These are phyloP conservation scores for Suhomyces ambrosiae DNA, from an alignment of 1,139 yeast genomes.

Conservation along the genomic window DNA sequence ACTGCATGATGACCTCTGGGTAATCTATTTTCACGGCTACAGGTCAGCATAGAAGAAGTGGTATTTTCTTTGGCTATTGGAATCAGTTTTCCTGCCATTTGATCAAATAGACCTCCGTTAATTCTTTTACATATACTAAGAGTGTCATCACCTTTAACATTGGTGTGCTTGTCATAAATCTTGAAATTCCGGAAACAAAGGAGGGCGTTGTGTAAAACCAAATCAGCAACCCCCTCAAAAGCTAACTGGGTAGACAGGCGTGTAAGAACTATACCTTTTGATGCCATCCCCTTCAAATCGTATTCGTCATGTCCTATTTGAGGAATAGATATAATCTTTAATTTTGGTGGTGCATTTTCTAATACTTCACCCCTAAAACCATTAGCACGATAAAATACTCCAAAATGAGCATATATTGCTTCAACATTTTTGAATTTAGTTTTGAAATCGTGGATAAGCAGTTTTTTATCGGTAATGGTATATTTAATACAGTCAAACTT, in stretches of 20 bases:
- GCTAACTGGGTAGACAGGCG: constrained; percentile 25
- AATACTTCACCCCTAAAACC: constrained; percentile 24
- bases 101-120: constrained; percentile 19
- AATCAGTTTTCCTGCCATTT: constrained; percentile 13
- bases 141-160: constrained; percentile 15
- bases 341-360: constrained; percentile 20
- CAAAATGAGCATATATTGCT: constrained; percentile 29
- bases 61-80: constrained; percentile 4
- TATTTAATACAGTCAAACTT: constrained; percentile 49
- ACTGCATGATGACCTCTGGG: constrained; percentile 29
- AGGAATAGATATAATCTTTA: constrained; percentile 25
- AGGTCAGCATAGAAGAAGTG: constrained; percentile 15
- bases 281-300: constrained; percentile 20
- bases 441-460: constrained; percentile 31
- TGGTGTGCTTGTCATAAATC: constrained; percentile 16
- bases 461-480: constrained; percentile 41
- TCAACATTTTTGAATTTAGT: constrained; percentile 19
- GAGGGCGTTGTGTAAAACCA: constrained; percentile 25
- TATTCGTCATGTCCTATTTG: constrained; percentile 27
- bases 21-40: constrained; percentile 18
- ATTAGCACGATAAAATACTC: constrained; percentile 21
- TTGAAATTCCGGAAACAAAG: constrained; percentile 27
- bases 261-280: constrained; percentile 24
- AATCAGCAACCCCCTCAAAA: constrained; percentile 29
- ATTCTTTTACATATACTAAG: constrained; percentile 17